Conservation (phyloP, 1,139 yeast species). For the Saccharomyces pastorianus region DNA sequence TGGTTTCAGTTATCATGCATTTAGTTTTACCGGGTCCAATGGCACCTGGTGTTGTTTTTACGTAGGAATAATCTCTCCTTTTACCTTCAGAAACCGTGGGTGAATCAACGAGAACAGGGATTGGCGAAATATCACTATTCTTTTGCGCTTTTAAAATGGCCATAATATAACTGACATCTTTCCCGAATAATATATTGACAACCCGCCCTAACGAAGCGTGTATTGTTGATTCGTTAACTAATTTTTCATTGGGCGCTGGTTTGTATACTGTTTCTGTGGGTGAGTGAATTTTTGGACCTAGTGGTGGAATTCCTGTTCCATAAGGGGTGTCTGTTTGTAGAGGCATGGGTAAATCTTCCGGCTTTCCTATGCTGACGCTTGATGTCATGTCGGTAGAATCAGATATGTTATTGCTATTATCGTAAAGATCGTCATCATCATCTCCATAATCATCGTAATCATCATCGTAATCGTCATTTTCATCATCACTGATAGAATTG, state of each 20-base stretch:
- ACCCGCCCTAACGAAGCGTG: conserved; percentile 78
- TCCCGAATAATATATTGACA: conserved; percentile 61
- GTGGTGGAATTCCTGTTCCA: conserved; percentile 6
- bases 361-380: conserved; percentile 6
- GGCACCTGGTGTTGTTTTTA: conserved; percentile 72
- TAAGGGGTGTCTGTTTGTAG: conserved; percentile 2
- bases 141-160: conserved; percentile 54
- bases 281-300: conserved; percentile 41
- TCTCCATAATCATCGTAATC: conserved; percentile 4
- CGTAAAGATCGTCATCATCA: conserved; percentile 3
- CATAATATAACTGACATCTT: conserved; percentile 49
- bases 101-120: conserved; percentile 41
- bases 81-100: conserved; percentile 14
- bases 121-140: conserved; percentile 57
- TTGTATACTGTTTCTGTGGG: conserved; percentile 47
- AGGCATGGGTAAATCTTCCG: neutral
- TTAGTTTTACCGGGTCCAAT: conserved; percentile 92
- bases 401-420: neutral
- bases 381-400: conserved; percentile 24
- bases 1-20: conserved; percentile 65
- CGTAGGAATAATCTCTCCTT: conserved; percentile 56
- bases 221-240: conserved; percentile 53
- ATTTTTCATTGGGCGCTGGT: conserved; percentile 51
- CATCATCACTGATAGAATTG: conserved; percentile 12
- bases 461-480: conserved; percentile 7